Evolutionary conservation across 208 protist species (phyloP), one percentile per base, ranked within the genome.

Genomic region (Wallacemonas collosoma): DNA sequence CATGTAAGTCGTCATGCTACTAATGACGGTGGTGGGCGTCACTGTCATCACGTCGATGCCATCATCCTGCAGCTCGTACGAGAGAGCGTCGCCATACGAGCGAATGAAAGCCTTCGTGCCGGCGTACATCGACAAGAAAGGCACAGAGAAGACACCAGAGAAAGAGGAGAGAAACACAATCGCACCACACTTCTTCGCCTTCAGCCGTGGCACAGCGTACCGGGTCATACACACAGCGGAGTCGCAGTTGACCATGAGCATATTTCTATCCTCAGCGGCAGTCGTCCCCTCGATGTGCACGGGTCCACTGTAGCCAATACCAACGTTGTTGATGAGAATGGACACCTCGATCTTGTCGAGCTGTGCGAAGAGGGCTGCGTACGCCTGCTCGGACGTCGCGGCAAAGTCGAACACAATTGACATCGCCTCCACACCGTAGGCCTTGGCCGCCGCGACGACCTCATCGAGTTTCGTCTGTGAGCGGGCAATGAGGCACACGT

Each of bases 251-350:
- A 95, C 75, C 38, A 86, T 80, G 38, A 95, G 58, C 11, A 96
- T 62, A 6, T 62, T 39, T 14, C 85, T 50, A 38, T 90, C 80
- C 0, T 72, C 61, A 35, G 71, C 48, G 40, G 68, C 9, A 53
- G 62, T 55, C 41, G 86, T 68, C 38, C 89, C 71, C 7, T 90
- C 74, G 63, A 88, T 90, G 70, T 82, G 88, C 60, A 85, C 78
- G 41, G 90, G 76, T 60, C 88, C 87, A 5, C 73, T 58, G 66
- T 95, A 96, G 66, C 76, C 89, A 35, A 95, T 76, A 40, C 92
- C 92, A 1, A 96, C 92, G 67, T 96, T 96, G 70, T 96, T 96
- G 12, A 96, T 76, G 38, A 86, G 63, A 2, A 90, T 38, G 8
- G 58, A 72, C 9, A 85, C 71, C 14, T 71, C 70, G 2, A 83